Evolutionary conservation across 2,329 filamentous ascomycete species (phyloP), one percentile per base, ranked within the genome.

Genomic region (Venturia aucupariae): DNA sequence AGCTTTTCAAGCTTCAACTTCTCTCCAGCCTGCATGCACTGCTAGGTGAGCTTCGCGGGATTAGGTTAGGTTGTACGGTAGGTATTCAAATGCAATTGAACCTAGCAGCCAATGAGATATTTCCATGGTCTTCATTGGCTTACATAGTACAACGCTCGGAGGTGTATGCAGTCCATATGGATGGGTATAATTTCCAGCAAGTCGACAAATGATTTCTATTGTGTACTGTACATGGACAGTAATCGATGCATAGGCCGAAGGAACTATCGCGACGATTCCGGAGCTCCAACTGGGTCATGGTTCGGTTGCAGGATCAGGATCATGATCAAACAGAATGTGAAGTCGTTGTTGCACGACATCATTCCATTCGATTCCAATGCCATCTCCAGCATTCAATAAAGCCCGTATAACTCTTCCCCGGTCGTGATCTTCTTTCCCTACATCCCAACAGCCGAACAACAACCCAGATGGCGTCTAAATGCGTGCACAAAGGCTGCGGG

Each of bases 401-500:
- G 11, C 46, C 46, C 22, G 22, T 13, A 30, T 22, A 51, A 24
- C 46, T 27, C 46, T 51, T 17, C 13, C 22, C 13, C 24, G n/a
- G 5, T 22, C 19, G 3, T 46, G 5, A 4, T n/a, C n/a, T 2
- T 35, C 19, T 4, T 11, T 7, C 30, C 6, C 4, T 17, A 48
- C 17, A n/a, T 11, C 5, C 51, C 30, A 3, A 17, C 19, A 57
- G 30, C 51, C 15, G 30, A 35, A 17, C 24, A 44, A 42, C 42
- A 32, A n/a, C 32, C 13, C 13, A 42, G 10, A 90, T 90, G 87
- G 81, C 87, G 65, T 84, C 87, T 72, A 97, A 96, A 80, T 99
- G 94, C 76, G 91, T 97, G 65, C 94, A 97, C 80, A 92, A 96
- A 77, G 92, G 92, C 75, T 99, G 94, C 77, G 91, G 89, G 72